Evolutionary conservation across 1,284 basidiomycete species (phyloP).

Genomic region (Trametes pubescens): DNA sequence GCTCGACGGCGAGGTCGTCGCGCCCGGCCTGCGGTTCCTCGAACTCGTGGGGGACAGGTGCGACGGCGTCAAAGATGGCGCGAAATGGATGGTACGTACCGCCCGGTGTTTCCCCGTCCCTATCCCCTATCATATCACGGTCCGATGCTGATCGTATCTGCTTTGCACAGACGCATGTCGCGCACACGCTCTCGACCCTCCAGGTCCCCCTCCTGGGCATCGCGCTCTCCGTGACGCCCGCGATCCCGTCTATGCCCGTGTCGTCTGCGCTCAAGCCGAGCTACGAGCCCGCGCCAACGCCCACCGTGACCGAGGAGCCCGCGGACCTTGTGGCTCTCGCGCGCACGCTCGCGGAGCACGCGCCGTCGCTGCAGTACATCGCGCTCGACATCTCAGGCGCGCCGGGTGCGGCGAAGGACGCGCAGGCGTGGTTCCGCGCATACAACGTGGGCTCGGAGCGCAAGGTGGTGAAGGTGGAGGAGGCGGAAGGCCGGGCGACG

Average conservation of each 20-base stretch:
- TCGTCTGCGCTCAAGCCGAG: constrained; percentile 13
- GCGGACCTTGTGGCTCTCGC: constrained; percentile 24
- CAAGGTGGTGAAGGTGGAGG: constrained; percentile 16
- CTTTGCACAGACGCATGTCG: constrained; percentile 15
- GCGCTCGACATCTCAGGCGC: constrained; percentile 27
- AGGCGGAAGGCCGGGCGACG: constrained; percentile 17
- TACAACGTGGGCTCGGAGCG: constrained; percentile 3
- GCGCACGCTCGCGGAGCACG: constrained; percentile 19
- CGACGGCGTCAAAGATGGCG: constrained; percentile 22
- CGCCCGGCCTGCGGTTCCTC: constrained; percentile 24
- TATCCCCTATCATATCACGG: neutral
- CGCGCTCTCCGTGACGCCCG: constrained; percentile 24
- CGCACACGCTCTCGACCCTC: constrained; percentile 18
- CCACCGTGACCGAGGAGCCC: neutral
- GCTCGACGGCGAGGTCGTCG: constrained; percentile 23
- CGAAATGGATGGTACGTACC: constrained; percentile 29
- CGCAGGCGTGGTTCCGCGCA: constrained; percentile 23
- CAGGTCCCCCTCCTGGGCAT: constrained; percentile 22
- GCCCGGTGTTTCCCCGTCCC: neutral
- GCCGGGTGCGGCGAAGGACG: constrained; percentile 7
- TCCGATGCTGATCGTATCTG: constrained; percentile 7
- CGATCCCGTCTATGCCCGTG: constrained; percentile 10
- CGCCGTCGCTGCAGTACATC: constrained; percentile 23
- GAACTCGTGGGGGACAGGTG: constrained; percentile 32
- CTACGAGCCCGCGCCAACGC: neutral